Evolutionary conservation across 2,329 filamentous ascomycete species (phyloP).

Genomic region (Pseudocercospora ulei): DNA sequence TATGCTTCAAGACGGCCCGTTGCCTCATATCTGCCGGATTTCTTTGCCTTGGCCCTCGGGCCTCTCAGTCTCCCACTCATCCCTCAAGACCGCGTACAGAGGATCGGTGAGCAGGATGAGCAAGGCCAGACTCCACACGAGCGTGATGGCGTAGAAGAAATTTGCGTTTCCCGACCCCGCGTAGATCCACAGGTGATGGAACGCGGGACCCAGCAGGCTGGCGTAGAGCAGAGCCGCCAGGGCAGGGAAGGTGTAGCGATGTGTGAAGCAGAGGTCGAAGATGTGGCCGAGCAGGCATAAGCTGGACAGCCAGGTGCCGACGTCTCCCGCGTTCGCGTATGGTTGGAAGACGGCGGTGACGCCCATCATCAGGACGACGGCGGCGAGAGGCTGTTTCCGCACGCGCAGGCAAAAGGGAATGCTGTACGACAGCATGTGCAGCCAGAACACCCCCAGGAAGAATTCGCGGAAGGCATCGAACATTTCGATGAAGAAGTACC

Average conservation of each 20-base stretch:
- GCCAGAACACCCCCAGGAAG: constrained; percentile 96
- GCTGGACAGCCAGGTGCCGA: constrained; percentile 72
- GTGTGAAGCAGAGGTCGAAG: constrained; percentile 64
- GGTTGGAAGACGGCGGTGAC: constrained; percentile 94
- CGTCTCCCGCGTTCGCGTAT: constrained; percentile 86
- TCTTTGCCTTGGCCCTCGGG: constrained; percentile 86
- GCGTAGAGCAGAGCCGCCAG: constrained; percentile 77
- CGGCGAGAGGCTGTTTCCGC: constrained; percentile 74
- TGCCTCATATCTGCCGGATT: constrained; percentile 63
- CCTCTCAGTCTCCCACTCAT: constrained; percentile 87
- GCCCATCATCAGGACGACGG: constrained; percentile 72
- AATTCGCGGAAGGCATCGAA: constrained; percentile 96
- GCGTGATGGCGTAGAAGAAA: constrained; percentile 97
- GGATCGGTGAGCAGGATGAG: constrained; percentile 80
- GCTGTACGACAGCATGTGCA: constrained; percentile 85
- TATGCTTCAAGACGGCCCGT: too few relatives aligned
- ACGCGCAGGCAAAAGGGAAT: constrained; percentile 75
- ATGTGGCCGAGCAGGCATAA: constrained; percentile 82
- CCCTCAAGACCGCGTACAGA: constrained; percentile 76
- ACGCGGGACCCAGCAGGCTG: constrained; percentile 79
- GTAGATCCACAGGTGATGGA: constrained; percentile 97
- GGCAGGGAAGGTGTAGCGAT: constrained; percentile 78
- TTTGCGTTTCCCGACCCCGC: constrained; percentile 96
- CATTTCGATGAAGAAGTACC: constrained; percentile 99
- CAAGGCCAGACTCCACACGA: constrained; percentile 92